Conservation (phyloP, 768 basidiomycete species). For the Bullera alba region DNA sequence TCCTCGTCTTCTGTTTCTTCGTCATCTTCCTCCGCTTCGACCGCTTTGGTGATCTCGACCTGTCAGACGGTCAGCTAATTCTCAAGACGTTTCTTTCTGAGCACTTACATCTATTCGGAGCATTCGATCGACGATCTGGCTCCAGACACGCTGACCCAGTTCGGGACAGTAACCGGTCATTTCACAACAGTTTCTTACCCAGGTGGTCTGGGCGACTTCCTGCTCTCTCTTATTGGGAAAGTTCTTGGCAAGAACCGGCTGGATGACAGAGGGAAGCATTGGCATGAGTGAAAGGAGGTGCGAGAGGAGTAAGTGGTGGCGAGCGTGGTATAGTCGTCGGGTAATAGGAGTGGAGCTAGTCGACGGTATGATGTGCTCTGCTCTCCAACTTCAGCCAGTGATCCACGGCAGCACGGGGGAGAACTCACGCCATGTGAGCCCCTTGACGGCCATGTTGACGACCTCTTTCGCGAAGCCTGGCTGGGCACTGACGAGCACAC, state of each 20-base stretch:
- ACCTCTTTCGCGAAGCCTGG: constrained; percentile 86
- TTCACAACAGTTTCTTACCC: constrained; percentile 79
- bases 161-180: constrained; percentile 83
- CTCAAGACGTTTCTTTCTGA: neutral
- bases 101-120: constrained; percentile 84
- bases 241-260: constrained; percentile 70
- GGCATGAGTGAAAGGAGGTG: constrained; percentile 86
- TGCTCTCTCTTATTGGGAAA: constrained; percentile 93
- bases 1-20: constrained; percentile 38
- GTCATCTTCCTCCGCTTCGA: constrained; percentile 77
- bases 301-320: constrained; percentile 75
- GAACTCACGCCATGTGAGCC: constrained; percentile 73
- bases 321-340: constrained; percentile 72
- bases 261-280: constrained; percentile 77
- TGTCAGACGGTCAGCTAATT: neutral
- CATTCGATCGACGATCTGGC: constrained; percentile 83
- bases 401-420: neutral
- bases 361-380: constrained; percentile 47
- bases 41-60: constrained; percentile 95
- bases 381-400: constrained; percentile 51
- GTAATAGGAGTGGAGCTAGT: constrained; percentile 54
- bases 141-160: constrained; percentile 69
- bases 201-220: constrained; percentile 71
- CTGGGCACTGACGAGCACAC: constrained; percentile 81
- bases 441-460: constrained; percentile 70